Evolutionary conservation across 1,139 yeast genomes (phyloP).

Genomic region (Candida freyschussii): DNA sequence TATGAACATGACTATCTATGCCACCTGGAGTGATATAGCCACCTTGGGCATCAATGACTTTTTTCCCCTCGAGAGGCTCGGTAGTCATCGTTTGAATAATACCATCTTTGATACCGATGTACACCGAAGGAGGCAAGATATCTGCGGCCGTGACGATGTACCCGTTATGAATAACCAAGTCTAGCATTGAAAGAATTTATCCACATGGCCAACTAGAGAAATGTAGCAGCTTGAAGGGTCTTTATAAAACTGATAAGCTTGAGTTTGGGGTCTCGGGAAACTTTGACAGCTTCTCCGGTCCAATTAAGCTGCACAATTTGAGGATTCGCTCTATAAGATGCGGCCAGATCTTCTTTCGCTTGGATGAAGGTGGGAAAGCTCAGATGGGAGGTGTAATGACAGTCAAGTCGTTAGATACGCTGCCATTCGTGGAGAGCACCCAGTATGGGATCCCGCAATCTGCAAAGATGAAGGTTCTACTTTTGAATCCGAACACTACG

Average conservation of each 20-base stretch:
- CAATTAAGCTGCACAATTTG: no score
- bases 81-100: conserved; percentile 36
- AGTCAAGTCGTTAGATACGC: conserved; percentile 5
- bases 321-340: no score
- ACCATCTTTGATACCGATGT: conserved; percentile 38
- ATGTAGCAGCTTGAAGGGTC: no score
- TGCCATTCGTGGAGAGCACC: conserved; percentile 10
- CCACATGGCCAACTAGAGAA: neutral
- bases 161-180: conserved; percentile 33
- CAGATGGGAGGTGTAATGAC: no score
- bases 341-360: no score
- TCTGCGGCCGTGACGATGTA: conserved; percentile 36
- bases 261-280: conserved; percentile 3
- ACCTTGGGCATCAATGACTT: conserved; percentile 41
- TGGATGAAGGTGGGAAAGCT: no score
- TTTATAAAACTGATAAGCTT: neutral
- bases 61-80: conserved; percentile 28
- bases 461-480: conserved; percentile 15
- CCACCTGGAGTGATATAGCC: conserved; percentile 45
- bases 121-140: conserved; percentile 31
- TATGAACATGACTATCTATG: conserved; percentile 49
- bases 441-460: neutral
- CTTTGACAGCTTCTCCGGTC: conserved; percentile 22
- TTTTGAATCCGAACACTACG: conserved; percentile 28
- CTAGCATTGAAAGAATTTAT: conserved; percentile 20